Conservation (phyloP, 169 alveolate species). For the Plasmodium vivax region DNA sequence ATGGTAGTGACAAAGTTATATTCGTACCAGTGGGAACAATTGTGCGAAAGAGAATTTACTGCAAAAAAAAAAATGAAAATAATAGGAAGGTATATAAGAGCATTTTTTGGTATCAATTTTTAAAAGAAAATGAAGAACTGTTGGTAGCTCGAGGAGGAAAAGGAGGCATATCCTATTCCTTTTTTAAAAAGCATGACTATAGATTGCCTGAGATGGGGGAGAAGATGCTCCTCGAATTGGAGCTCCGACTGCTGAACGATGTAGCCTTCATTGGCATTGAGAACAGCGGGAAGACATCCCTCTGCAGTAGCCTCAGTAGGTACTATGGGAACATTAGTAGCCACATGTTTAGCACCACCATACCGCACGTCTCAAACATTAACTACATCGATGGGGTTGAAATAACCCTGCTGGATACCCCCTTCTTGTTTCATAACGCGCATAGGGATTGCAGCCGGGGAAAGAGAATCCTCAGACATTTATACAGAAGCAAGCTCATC, state of each 20-base stretch:
- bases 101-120: conserved; percentile 79
- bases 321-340: conserved; percentile 84
- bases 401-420: conserved; percentile 82
- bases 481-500: conserved; percentile 81
- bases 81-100: conserved; percentile 64
- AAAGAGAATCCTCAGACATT: conserved; percentile 77
- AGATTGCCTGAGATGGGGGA: conserved; percentile 86
- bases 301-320: conserved; percentile 81
- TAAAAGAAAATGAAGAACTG: conserved; percentile 75
- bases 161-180: conserved; percentile 86
- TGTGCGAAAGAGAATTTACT: conserved; percentile 81
- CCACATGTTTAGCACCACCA: conserved; percentile 84
- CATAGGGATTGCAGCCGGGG: conserved; percentile 62
- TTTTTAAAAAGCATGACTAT: conserved; percentile 85
- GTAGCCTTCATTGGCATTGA: conserved; percentile 85
- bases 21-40: conserved; percentile 85
- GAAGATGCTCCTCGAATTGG: conserved; percentile 78
- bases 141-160: conserved; percentile 86
- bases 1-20: conserved; percentile 76
- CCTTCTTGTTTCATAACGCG: conserved; percentile 76
- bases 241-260: conserved; percentile 83
- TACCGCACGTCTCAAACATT: conserved; percentile 84
- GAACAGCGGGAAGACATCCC: conserved; percentile 83
- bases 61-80: conserved; percentile 68
- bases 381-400: conserved; percentile 85